phyloP scores from a whole-genome alignment of 2,329 filamentous ascomycete species.

The Thermomyces lanuginosus region DNA sequence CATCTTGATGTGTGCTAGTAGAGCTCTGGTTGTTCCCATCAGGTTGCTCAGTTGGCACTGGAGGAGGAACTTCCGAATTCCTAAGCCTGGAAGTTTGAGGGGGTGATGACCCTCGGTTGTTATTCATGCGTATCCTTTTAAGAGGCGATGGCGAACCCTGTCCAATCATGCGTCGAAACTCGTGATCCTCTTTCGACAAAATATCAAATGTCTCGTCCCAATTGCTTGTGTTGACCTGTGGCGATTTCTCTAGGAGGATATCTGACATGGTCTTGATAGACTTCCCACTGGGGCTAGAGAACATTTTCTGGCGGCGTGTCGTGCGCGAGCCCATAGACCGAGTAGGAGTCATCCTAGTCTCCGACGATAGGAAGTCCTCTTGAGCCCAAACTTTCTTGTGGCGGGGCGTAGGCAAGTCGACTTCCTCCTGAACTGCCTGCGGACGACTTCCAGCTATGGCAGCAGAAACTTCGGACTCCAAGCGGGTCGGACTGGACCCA shows the following conservation, averaged over 20 bases:
- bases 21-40: conserved; percentile 8
- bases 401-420: conserved; percentile 21
- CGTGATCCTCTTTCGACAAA: conserved; percentile 24
- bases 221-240: conserved; percentile 16
- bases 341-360: too few species aligned
- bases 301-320: too few species aligned
- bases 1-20: too few species aligned
- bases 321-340: too few species aligned
- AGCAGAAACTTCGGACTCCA: conserved; percentile 11
- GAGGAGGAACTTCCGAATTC: neutral
- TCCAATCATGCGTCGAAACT: conserved; percentile 21
- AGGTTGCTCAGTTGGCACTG: conserved; percentile 4
- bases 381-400: conserved; percentile 3
- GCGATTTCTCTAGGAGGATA: conserved; percentile 28
- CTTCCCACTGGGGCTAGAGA: conserved; percentile 25
- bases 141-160: conserved; percentile 18
- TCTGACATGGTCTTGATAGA: conserved; percentile 24
- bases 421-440: conserved; percentile 19
- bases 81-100: too few species aligned
- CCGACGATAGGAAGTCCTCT: conserved; percentile 5
- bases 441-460: conserved; percentile 11
- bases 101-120: conserved; percentile 16
- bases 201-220: conserved; percentile 22
- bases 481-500: conserved; percentile 21
- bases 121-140: conserved; percentile 22